A percentile compares a stretch with the other conserved stretches of the same genome.
Conservation (phyloP, 352 stramenopile genomes). For the Peronospora farinosa region DNA sequence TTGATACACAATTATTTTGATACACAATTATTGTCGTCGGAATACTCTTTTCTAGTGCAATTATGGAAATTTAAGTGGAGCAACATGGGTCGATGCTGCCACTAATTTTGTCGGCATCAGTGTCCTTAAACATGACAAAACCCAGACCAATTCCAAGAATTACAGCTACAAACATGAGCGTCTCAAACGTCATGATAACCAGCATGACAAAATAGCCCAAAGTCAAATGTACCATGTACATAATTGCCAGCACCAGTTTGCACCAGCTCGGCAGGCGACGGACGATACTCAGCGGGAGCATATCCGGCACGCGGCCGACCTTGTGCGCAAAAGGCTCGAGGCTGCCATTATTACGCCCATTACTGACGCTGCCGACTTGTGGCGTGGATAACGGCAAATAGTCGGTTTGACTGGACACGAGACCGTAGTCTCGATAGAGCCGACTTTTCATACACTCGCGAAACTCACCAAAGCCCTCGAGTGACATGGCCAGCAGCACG, state of each 20-base stretch:
- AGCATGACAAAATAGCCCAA: slow-evolving; percentile 83
- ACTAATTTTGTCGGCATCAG: slow-evolving; percentile 53
- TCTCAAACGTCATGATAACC: slow-evolving; percentile 85
- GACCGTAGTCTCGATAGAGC: slow-evolving; percentile 49
- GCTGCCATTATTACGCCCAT: slow-evolving; percentile 1
- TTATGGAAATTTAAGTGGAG: slow-evolving; percentile 41
- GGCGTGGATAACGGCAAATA: slow-evolving; percentile 50
- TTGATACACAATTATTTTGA: too few species aligned
- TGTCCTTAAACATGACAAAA: slow-evolving; percentile 83
- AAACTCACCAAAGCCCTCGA: slow-evolving; percentile 58
- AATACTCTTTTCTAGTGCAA: background rate
- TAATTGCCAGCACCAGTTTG: slow-evolving; percentile 47
- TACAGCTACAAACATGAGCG: slow-evolving; percentile 69
- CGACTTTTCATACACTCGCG: slow-evolving; percentile 39
- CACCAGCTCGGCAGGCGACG: slow-evolving; percentile 50
- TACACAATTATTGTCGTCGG: too few species aligned
- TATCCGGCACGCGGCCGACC: slow-evolving; percentile 13
- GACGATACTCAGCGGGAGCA: slow-evolving; percentile 36
- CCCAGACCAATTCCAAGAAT: slow-evolving; percentile 63
- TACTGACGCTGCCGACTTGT: slow-evolving; percentile 11
- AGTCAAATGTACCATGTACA: slow-evolving; percentile 76
- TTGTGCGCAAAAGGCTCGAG: slow-evolving; percentile 26
- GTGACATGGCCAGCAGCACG: slow-evolving; percentile 54
- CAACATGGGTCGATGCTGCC: slow-evolving; percentile 76
- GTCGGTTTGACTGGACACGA: slow-evolving; percentile 52